phyloP scores from a whole-genome alignment of 169 alveolate genomes.

The Plasmodium gonderi region DNA sequence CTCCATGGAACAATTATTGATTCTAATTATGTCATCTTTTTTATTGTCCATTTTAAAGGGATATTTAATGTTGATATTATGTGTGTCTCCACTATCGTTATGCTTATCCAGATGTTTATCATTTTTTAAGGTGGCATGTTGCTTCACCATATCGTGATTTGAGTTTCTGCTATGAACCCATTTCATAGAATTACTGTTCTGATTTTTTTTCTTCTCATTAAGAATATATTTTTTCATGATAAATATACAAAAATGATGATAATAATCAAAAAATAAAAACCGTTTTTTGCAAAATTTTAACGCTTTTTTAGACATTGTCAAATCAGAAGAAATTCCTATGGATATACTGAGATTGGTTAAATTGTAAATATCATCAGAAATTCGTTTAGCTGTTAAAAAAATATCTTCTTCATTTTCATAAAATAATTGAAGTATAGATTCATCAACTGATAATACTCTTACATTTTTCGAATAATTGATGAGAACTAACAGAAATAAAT shows the following conservation, averaged over 20 bases:
- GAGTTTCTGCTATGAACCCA: neutral
- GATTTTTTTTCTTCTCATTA: neutral
- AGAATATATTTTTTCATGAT: neutral
- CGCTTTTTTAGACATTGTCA: conserved; percentile 30
- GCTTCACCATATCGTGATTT: neutral
- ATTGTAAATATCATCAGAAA: conserved; percentile 48
- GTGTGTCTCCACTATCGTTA: too few species aligned
- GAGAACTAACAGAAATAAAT: conserved; percentile 30
- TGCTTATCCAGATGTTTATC: too few species aligned
- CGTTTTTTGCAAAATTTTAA: conserved; percentile 63
- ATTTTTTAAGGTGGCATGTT: too few species aligned
- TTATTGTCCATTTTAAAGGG: too few species aligned
- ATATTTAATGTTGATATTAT: too few species aligned
- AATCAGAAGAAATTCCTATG: conserved; percentile 45
- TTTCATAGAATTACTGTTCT: neutral
- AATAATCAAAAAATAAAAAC: conserved; percentile 65
- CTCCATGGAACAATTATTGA: neutral
- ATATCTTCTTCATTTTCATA: conserved; percentile 54
- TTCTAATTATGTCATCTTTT: neutral
- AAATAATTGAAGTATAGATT: conserved; percentile 55
- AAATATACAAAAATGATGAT: conserved; percentile 62
- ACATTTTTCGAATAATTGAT: conserved; percentile 65
- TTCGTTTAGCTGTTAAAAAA: conserved; percentile 11
- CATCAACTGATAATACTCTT: conserved; percentile 50
- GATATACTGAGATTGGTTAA: conserved; percentile 49